A percentile compares a stretch with the other conserved stretches of the same genome.
Conservation (phyloP, 345 rosid species). For the Pistacia integerrima region DNA sequence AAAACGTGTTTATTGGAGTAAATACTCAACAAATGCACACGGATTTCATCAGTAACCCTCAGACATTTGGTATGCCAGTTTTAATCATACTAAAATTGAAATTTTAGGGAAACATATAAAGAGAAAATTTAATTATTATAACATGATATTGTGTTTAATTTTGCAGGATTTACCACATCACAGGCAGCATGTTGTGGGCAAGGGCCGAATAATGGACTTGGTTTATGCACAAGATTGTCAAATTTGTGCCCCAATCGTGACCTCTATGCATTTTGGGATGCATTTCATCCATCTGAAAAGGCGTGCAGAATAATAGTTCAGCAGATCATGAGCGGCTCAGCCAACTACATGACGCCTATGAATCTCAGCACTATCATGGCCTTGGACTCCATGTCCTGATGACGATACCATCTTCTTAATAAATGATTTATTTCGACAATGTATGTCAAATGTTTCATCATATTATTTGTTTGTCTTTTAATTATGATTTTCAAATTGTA, state of each 20-base stretch:
- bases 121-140: constrained; percentile 2
- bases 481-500: too few species aligned
- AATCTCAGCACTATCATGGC: constrained; percentile 67
- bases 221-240: constrained; percentile 65
- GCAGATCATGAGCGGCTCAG: constrained; percentile 50
- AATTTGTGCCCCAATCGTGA: constrained; percentile 59
- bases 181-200: constrained; percentile 82
- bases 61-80: constrained; percentile 30
- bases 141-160: too few species aligned
- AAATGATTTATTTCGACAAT: too few species aligned
- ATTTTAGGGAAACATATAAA: too few species aligned
- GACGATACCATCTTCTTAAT: too few species aligned
- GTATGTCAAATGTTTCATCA: too few species aligned
- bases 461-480: too few species aligned
- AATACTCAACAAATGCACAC: constrained; percentile 34
- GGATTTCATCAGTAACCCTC: constrained; percentile 44
- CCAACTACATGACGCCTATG: constrained; percentile 68
- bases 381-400: constrained; percentile 31
- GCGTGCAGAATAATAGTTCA: constrained; percentile 59
- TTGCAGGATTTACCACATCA: constrained; percentile 60
- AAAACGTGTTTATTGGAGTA: constrained; percentile 33
- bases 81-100: too few species aligned
- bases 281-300: constrained; percentile 80
- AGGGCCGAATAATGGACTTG: constrained; percentile 74
- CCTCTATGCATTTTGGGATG: constrained; percentile 68